Percentiles rank a stretch among this genome's conserved stretches.
Evolutionary conservation across 2,329 filamentous ascomycete species (phyloP).

Genomic region (Calonectria montana): DNA sequence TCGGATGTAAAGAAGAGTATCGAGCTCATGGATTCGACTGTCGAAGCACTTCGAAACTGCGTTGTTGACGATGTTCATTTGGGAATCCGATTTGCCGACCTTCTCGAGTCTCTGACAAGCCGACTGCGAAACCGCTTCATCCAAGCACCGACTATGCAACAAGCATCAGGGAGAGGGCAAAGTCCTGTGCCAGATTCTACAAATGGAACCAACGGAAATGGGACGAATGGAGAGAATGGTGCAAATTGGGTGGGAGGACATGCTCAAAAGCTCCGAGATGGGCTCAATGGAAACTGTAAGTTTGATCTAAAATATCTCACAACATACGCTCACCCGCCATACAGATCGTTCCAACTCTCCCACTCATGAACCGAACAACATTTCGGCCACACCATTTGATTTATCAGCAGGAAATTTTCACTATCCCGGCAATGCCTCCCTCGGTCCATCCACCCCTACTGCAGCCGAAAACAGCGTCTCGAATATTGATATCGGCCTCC

Average conservation of each 20-base stretch:
- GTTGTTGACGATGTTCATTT: slow-evolving; percentile 89
- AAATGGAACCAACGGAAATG: slow-evolving; percentile 42
- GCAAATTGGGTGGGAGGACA: slow-evolving; percentile 51
- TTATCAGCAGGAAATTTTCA: slow-evolving; percentile 65
- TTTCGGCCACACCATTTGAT: slow-evolving; percentile 74
- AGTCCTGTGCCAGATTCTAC: slow-evolving; percentile 51
- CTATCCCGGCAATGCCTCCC: slow-evolving; percentile 61
- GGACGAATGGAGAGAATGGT: slow-evolving; percentile 38
- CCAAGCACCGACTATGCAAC: slow-evolving; percentile 65
- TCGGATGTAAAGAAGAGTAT: slow-evolving; percentile 82
- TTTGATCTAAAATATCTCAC: slow-evolving; percentile 9
- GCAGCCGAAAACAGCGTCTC: slow-evolving; percentile 45
- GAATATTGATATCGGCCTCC: slow-evolving; percentile 55
- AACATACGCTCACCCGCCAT: slow-evolving; percentile 21
- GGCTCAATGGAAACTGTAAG: slow-evolving; percentile 52
- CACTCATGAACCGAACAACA: slow-evolving; percentile 57
- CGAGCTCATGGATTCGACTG: slow-evolving; percentile 78
- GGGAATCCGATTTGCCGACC: slow-evolving; percentile 84
- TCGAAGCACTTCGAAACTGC: slow-evolving; percentile 79
- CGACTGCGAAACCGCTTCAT: slow-evolving; percentile 80
- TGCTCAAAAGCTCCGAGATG: slow-evolving; percentile 54
- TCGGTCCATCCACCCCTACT: slow-evolving; percentile 63
- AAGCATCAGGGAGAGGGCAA: slow-evolving; percentile 54
- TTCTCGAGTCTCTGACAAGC: slow-evolving; percentile 82
- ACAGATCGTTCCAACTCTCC: slow-evolving; percentile 51